Base-by-base conservation (phyloP, 2,329 filamentous ascomycete genomes). In the Xylariaceae sp. region DNA sequence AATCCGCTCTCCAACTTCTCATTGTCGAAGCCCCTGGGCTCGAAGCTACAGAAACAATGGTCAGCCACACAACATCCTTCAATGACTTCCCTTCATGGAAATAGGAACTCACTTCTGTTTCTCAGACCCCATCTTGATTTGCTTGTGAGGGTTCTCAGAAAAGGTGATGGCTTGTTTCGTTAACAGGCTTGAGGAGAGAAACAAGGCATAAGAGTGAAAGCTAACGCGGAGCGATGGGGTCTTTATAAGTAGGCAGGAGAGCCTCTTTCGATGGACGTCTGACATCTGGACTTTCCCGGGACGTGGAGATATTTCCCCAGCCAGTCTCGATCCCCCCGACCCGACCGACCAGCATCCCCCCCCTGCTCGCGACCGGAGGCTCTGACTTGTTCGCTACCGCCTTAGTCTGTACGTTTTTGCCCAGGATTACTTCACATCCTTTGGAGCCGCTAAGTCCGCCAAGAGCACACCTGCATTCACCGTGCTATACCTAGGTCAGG, bases 1-100 rank as follows among this genome's bases (percentile, higher is more conserved):
- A 68, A 51, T 10, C 67, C 67, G n/a, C 63, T 58, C 58, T 72
- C 70, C 4, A 72, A 44, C 59, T 66, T 66, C 57, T 66, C 64
- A 35, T 66, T 60, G 4, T 57, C 39, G 13, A 67, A 67, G 44
- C 64, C 55, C 57, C 60, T 64, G 17, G 57, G 60, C 60, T 58
- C 47, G 15, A 64, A 39, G 47, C 62, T 64, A 18, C 17, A 18
- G 17, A 15, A 17, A 9, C 1, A 2, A 17, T 15, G 1, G 34
- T 62, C 18, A 60, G 55, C 42, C 11, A n/a, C 45, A 34, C n/a
- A 1, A 9, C 34, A 1, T 44, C 45, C 45, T 30, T n/a, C 6
- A 30, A 30, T 30, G 23, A 30, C 3, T 17, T 39, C 52, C 6
- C n/a, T 15, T 30, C 0, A 34, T 15, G 34, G 42, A 44, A 44